Evolutionary conservation across 805 yeast genomes (phyloP), one percentile per base, ranked within the genome.

Genomic region (Saturnispora zaruensis): DNA sequence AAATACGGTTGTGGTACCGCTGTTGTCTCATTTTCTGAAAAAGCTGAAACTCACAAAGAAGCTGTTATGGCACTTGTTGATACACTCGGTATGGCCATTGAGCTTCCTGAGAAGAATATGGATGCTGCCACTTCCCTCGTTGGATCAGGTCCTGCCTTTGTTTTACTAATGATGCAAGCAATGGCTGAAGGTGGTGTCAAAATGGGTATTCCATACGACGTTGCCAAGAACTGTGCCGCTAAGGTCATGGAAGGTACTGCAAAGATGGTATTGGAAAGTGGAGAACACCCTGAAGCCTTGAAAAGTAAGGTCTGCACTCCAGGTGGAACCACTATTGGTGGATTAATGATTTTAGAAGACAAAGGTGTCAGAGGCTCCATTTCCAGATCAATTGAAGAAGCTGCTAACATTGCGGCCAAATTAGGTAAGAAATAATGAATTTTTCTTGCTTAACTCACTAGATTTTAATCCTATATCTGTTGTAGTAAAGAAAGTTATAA

Each of bases 291-390:
- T 9, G 91, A 93, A 18, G 87, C 78, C 11, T 75, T 93, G 64
- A 87, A 87, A 64, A 81, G 85, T 64, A 83, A 82, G 59, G 93
- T 93, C 7, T 89, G 96, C 64, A 93, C 99, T 0, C 99, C 99
- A 23, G 99, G 93, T 28, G 99, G 99, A 32, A 90, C 97, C 46
- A 93, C 99, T 4, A 93, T 93, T 64, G 96, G 96, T 8, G 99
- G 99, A 0, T 72, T 93, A 51, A 76, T 91, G 66, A 87, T 82
- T 55, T 81, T 93, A 84, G 99, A 93, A 71, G 96, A 88, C 57
- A 80, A 79, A 45, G 95, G 91, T 46, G 85, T 93, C 44, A 83
- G 96, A 69, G 77, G 87, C 43, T 91, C 88, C 23, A 84, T 93
- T 59, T 79, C 95, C 44, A 77, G 88, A 59, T 96, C 95, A 37